Evolutionary conservation across 495 filamentous ascomycete genomes (phyloP), one percentile per base, ranked within the genome.

Genomic region (Aspergillus hancockii): DNA sequence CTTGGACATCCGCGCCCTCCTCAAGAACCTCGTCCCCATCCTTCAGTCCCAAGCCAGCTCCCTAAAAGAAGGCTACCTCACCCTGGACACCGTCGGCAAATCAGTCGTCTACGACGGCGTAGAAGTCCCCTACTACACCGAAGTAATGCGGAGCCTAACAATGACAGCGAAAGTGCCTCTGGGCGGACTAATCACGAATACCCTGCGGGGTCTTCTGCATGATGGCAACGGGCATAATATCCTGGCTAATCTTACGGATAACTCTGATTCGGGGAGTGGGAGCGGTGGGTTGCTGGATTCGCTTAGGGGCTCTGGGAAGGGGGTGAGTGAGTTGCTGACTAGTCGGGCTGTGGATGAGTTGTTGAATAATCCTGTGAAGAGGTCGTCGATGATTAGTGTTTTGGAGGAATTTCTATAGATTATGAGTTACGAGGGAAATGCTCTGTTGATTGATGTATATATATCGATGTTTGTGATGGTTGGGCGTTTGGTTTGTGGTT

Each of bases 111-210:
- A 68, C 62, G 71, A 77, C 8, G 73, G 71, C 25, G 66, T 64
- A 12, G 41, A 59, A 14, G 65, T 79, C 0, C 71, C 73, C 12
- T 79, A 79, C 68, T 79, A 79, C 61, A 72, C 75, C 3, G 45
- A 73, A 0, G 71, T 70, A 7, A 75, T 79, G 74, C 61, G 60
- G 12, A 55, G 71, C 8, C 67, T 77, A 0, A 65, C 73, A 4
- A 61, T 78, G 25, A 64, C 63, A 4, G 75, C 74, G 1, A 52
- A 69, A 5, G 68, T 76, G n/a, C 50, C 64, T 9, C 49, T 78
- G 12, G 65, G 60, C 25, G 59, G 54, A 6, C 54, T 71, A 14
- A 16, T 78, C 19, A 67, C 62, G 53, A 78, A 78, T 57, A 73
- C 74, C 1, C 59, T 78, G 18, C 62, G 68, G 25, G 63, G 58